Percentiles rank a stretch among this genome's conserved stretches.
phyloP scores from a whole-genome alignment of 345 rosid species.

The Sapria himalayana region DNA sequence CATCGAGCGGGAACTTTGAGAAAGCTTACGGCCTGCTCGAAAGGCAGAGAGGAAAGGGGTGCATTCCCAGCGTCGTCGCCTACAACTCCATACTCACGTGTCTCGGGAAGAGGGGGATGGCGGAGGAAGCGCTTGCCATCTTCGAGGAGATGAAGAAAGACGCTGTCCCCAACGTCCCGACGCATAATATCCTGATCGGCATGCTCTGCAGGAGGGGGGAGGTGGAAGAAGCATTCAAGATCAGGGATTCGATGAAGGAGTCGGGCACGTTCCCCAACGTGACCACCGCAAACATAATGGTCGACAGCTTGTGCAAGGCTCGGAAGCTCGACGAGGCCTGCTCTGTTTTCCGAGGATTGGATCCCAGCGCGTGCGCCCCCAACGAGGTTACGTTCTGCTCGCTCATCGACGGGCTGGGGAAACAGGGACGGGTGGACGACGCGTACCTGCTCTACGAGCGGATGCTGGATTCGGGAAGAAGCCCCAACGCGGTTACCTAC shows the following conservation, averaged over 20 bases:
- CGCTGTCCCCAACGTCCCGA: conserved; percentile 52
- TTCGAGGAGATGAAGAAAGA: conserved; percentile 83
- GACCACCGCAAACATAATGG: conserved; percentile 73
- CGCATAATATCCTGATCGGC: conserved; percentile 67
- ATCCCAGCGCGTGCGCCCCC: conserved; percentile 54
- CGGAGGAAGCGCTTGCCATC: conserved; percentile 40
- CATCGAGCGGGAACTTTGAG: conserved; percentile 65
- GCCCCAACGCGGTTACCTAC: conserved; percentile 43
- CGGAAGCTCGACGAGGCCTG: conserved; percentile 68
- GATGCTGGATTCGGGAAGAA: conserved; percentile 50
- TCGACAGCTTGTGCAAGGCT: conserved; percentile 82
- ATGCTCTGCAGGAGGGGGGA: conserved; percentile 61
- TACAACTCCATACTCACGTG: conserved; percentile 84
- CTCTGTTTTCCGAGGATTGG: conserved; percentile 55
- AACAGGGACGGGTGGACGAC: conserved; percentile 70
- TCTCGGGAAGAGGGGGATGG: conserved; percentile 50
- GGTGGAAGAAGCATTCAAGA: conserved; percentile 41
- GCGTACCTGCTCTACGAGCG: conserved; percentile 69
- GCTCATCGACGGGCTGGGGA: conserved; percentile 82
- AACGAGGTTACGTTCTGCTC: conserved; percentile 70
- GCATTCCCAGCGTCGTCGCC: conserved; percentile 72
- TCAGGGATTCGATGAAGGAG: conserved; percentile 65
- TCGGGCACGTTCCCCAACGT: conserved; percentile 74
- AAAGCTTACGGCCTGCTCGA: conserved; percentile 62
- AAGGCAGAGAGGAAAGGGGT: conserved; percentile 71